phyloP scores from a whole-genome alignment of 805 yeast genomes.

The Pichia deserticola region DNA sequence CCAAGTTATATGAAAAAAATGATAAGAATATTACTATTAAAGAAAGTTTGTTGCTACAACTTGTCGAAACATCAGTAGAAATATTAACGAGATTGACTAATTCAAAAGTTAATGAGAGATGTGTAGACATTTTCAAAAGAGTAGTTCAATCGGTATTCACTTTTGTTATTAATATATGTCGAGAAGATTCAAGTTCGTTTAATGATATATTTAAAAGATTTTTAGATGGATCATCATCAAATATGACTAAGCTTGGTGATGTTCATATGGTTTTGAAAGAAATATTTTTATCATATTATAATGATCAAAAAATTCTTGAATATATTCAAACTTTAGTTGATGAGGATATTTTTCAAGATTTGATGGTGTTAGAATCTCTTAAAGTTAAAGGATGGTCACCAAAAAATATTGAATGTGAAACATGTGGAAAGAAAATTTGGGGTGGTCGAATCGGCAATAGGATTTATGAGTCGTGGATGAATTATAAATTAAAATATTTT shows the following conservation, averaged over 20 bases:
- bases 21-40: conserved; percentile 20
- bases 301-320: conserved; percentile 51
- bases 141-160: conserved; percentile 37
- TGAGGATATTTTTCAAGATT: conserved; percentile 43
- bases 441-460: conserved; percentile 51
- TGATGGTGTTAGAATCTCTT: conserved; percentile 35
- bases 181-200: conserved; percentile 34
- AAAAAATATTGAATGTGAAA: conserved; percentile 52
- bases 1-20: conserved; percentile 4
- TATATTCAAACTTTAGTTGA: conserved; percentile 49
- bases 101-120: not conserved
- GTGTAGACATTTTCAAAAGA: conserved; percentile 31
- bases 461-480: conserved; percentile 54
- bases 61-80: conserved; percentile 34
- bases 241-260: conserved; percentile 49
- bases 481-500: conserved; percentile 17
- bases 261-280: conserved; percentile 54
- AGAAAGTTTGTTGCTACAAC: conserved; percentile 32
- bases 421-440: conserved; percentile 69
- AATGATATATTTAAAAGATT: conserved; percentile 48
- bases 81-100: conserved; percentile 26
- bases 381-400: conserved; percentile 58
- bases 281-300: conserved; percentile 53
- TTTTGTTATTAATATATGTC: conserved; percentile 28
- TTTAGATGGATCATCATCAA: conserved; percentile 40